These are phyloP conservation scores for Coprinopsis cinerea DNA, from an alignment of 768 basidiomycete genomes.

Conservation along the genomic window DNA sequence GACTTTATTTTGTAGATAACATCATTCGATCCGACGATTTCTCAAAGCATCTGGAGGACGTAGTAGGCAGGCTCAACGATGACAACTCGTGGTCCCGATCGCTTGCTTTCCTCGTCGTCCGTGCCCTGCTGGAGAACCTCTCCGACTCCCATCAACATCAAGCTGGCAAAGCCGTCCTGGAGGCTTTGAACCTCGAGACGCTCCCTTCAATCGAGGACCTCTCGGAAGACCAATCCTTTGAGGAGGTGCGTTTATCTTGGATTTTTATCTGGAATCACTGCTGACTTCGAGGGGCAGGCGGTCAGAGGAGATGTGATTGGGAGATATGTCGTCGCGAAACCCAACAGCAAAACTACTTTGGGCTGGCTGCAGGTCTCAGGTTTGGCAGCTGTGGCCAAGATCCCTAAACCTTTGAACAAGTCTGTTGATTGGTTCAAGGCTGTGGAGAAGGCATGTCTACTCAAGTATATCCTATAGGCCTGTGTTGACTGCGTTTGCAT, in stretches of 20 bases:
- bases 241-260: constrained; percentile 21
- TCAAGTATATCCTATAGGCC: neutral
- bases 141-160: constrained; percentile 56
- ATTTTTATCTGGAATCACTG: constrained; percentile 3
- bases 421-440: constrained; percentile 49
- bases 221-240: constrained; percentile 25
- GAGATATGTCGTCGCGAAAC: constrained; percentile 50
- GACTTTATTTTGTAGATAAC: constrained; percentile 42
- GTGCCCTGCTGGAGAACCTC: constrained; percentile 50
- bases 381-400: constrained; percentile 42
- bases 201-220: constrained; percentile 42
- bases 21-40: constrained; percentile 48
- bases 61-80: constrained; percentile 49
- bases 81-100: constrained; percentile 45
- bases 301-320: constrained; percentile 38
- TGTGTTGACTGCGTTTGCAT: neutral
- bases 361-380: constrained; percentile 55
- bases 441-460: constrained; percentile 23
- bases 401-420: constrained; percentile 37
- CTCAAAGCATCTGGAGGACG: constrained; percentile 34
- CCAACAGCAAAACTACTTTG: constrained; percentile 50
- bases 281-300: constrained; percentile 20
- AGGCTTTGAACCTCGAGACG: constrained; percentile 38
- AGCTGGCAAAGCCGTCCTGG: constrained; percentile 43
- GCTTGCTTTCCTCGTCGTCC: constrained; percentile 57